phyloP scores from a whole-genome alignment of 495 filamentous ascomycete genomes.

The Podospora pseudopauciseta region DNA sequence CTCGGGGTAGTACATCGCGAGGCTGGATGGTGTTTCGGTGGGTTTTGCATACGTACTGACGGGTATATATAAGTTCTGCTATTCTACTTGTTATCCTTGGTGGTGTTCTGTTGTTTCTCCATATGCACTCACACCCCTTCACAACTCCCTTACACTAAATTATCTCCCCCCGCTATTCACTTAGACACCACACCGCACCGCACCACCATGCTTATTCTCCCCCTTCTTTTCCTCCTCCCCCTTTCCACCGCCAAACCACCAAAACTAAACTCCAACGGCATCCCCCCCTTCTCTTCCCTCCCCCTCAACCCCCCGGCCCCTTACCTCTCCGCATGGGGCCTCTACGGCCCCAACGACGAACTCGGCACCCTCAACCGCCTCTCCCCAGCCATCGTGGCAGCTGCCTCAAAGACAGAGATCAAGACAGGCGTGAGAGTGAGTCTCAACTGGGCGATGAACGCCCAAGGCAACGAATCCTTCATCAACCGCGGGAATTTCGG shows the following conservation, averaged over 20 bases:
- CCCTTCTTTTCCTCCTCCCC: not conserved
- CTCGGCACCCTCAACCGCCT: constrained; percentile 48
- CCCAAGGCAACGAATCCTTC: constrained; percentile 36
- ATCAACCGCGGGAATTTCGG: constrained; percentile 41
- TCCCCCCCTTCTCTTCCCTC: constrained; percentile 44
- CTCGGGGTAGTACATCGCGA: not conserved
- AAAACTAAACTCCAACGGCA: constrained; percentile 39
- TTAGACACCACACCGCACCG: not conserved
- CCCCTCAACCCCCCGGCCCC: constrained; percentile 42
- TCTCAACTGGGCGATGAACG: constrained; percentile 45
- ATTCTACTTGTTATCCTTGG: not conserved
- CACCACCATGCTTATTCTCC: not conserved
- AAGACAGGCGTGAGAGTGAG: constrained; percentile 46
- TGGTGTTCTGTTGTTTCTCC: not conserved
- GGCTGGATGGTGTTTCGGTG: not conserved
- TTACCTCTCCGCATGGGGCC: constrained; percentile 44
- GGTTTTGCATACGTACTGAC: not conserved
- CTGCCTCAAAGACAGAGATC: constrained; percentile 50
- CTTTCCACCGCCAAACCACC: not conserved
- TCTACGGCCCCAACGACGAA: constrained; percentile 48
- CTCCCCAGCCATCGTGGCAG: constrained; percentile 40
- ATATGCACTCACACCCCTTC: not conserved
- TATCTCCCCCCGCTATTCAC: not conserved
- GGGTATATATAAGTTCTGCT: not conserved
- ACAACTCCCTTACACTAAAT: not conserved